These are phyloP conservation scores for Pezicula radicicola DNA, from an alignment of 2,329 filamentous ascomycete genomes.

Conservation along the genomic window DNA sequence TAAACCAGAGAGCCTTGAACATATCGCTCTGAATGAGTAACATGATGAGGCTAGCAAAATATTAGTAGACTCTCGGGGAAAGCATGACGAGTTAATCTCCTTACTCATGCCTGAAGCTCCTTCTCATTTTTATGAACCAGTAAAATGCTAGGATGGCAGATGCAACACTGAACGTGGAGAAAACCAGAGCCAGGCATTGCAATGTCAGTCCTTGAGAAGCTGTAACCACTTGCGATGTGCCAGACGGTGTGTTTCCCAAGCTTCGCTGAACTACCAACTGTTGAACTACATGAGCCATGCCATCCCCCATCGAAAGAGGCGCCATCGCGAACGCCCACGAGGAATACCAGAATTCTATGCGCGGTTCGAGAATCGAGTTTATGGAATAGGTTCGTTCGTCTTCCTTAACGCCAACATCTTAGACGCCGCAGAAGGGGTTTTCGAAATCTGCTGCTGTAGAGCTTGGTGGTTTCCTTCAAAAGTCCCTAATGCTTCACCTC, in stretches of 20 bases:
- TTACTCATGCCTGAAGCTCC: constrained; percentile 72
- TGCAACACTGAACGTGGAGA: constrained; percentile 51
- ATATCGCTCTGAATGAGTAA: constrained; percentile 70
- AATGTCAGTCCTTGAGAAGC: constrained; percentile 15
- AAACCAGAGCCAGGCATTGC: constrained; percentile 32
- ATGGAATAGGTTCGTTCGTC: too few relatives aligned
- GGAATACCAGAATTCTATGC: too few relatives aligned
- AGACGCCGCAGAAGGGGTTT: too few relatives aligned
- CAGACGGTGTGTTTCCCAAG: not conserved
- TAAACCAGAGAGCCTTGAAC: constrained; percentile 66
- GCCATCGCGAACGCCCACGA: not conserved
- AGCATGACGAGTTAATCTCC: constrained; percentile 18
- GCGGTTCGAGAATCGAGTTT: too few relatives aligned
- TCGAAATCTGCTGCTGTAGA: too few relatives aligned
- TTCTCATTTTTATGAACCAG: constrained; percentile 72
- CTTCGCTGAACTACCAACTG: not conserved
- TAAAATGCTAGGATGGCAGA: constrained; percentile 57
- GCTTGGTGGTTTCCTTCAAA: too few relatives aligned
- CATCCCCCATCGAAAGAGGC: not conserved
- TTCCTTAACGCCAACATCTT: too few relatives aligned
- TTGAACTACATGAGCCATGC: not conserved
- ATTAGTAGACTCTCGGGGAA: constrained; percentile 10
- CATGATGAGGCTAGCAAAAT: constrained; percentile 61
- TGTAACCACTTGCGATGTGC: not conserved
- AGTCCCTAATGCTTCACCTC: too few relatives aligned